Evolutionary conservation across 192 early-diverging fungal genomes (phyloP).

Genomic region (Coemansia sp.): DNA sequence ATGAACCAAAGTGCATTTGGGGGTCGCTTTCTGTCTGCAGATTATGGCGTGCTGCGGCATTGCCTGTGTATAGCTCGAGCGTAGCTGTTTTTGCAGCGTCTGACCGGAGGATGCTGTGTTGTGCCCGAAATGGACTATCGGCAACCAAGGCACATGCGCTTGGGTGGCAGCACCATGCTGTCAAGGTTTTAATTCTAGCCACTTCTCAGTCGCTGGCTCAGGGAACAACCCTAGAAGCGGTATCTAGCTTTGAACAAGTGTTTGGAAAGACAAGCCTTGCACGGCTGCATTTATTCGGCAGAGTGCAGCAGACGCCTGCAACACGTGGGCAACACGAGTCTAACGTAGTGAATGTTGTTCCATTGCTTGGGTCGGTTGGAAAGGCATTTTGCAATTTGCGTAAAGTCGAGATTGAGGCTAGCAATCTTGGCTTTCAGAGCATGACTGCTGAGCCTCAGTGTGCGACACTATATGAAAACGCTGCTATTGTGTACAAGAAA

Average conservation of each 20-base stretch:
- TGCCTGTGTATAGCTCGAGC: constrained; percentile 22
- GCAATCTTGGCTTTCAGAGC: constrained; percentile 6
- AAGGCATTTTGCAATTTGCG: constrained; percentile 9
- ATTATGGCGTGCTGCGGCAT: constrained; percentile 23
- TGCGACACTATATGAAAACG: background rate
- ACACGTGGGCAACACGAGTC: background rate
- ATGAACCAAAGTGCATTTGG: constrained; percentile 20
- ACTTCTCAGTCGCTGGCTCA: background rate
- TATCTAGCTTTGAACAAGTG: background rate
- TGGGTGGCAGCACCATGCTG: constrained; percentile 25
- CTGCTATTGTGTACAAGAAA: constrained; percentile 4
- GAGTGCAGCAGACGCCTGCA: background rate
- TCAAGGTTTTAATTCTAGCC: background rate
- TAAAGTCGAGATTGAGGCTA: constrained; percentile 15
- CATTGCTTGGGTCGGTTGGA: constrained; percentile 9
- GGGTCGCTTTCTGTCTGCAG: constrained; percentile 15
- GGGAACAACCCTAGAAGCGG: background rate
- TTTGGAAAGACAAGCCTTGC: constrained; percentile 15
- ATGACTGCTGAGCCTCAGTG: background rate
- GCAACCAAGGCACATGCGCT: constrained; percentile 15
- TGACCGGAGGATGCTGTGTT: constrained; percentile 18
- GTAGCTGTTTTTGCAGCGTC: constrained; percentile 8
- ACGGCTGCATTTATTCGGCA: constrained; percentile 14
- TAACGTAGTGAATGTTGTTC: background rate
- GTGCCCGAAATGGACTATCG: constrained; percentile 25